Evolutionary conservation across 2,329 filamentous ascomycete species (phyloP).

Genomic region (Cytospora piceicola): DNA sequence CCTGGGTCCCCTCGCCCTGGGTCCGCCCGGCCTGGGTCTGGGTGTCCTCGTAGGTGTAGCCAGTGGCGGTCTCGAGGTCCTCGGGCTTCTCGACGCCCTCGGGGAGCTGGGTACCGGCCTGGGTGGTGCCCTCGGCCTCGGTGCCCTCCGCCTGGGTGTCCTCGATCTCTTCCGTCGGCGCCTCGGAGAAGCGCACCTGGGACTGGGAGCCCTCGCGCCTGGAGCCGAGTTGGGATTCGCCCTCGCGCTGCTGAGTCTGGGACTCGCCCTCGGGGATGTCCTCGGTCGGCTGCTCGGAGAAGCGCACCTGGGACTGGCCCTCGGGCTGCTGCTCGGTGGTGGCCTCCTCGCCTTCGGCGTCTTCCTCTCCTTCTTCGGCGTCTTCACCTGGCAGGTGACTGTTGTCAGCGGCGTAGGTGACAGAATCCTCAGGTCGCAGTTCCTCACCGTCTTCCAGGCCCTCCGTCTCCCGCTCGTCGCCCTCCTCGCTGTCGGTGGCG

Average conservation of each 20-base stretch:
- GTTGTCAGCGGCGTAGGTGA: constrained; percentile 31
- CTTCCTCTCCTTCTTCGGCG: neutral
- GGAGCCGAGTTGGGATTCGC: neutral
- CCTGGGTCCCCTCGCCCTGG: constrained; percentile 25
- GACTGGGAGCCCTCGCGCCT: neutral
- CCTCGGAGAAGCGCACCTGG: neutral
- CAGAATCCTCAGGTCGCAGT: constrained; percentile 28
- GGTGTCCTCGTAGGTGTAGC: constrained; percentile 4
- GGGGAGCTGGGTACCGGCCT: neutral
- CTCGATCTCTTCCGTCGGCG: constrained; percentile 17
- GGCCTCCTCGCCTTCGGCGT: too few species aligned
- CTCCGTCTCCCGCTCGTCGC: neutral
- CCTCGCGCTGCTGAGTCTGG: constrained; percentile 12
- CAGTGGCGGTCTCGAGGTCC: constrained; percentile 12
- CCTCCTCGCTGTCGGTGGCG: constrained; percentile 15
- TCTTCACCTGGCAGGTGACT: constrained; percentile 18
- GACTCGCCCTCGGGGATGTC: constrained; percentile 11
- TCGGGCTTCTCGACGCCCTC: constrained; percentile 26
- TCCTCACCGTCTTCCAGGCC: constrained; percentile 21
- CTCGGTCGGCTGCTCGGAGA: constrained; percentile 6
- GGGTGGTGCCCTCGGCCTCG: neutral
- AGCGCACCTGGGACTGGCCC: constrained; percentile 5
- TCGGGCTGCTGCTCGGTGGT: constrained; percentile 1
- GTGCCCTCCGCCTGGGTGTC: constrained; percentile 16
- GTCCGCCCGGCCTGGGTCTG: constrained; percentile 9